Conservation (phyloP, 1,284 basidiomycete genomes). For the Microbotryomycetes sp. region DNA sequence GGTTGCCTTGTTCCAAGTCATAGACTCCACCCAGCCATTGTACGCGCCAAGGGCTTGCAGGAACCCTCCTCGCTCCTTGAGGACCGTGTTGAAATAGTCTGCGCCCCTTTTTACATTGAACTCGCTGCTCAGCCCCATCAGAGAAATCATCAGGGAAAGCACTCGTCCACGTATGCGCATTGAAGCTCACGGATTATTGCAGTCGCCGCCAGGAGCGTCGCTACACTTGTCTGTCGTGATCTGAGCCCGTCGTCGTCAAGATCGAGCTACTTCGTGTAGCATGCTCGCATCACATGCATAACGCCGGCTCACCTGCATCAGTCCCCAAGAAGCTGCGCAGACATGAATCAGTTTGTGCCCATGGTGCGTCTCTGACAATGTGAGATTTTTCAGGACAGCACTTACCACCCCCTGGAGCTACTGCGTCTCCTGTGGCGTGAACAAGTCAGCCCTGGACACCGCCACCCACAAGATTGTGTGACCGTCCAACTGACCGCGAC, state of each 20-base stretch:
- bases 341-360: too few species aligned
- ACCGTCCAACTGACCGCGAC: constrained; percentile 61
- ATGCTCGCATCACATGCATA: too few species aligned
- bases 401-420: neutral
- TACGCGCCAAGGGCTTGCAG: constrained; percentile 58
- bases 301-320: too few species aligned
- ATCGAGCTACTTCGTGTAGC: too few species aligned
- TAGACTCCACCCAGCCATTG: constrained; percentile 54
- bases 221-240: constrained; percentile 54
- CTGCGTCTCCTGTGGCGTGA: neutral
- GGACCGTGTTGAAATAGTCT: neutral
- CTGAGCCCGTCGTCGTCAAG: too few species aligned
- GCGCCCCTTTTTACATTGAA: neutral
- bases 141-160: too few species aligned
- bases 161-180: constrained; percentile 38
- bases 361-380: too few species aligned
- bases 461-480: too few species aligned
- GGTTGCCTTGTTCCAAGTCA: constrained; percentile 58
- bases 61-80: constrained; percentile 49
- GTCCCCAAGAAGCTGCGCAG: neutral
- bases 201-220: constrained; percentile 59
- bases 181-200: constrained; percentile 45
- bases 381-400: too few species aligned
- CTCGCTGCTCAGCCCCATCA: neutral
- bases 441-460: neutral